Evolutionary conservation across 352 stramenopile genomes (phyloP).

Genomic region (Phytopythium ostracodes): DNA sequence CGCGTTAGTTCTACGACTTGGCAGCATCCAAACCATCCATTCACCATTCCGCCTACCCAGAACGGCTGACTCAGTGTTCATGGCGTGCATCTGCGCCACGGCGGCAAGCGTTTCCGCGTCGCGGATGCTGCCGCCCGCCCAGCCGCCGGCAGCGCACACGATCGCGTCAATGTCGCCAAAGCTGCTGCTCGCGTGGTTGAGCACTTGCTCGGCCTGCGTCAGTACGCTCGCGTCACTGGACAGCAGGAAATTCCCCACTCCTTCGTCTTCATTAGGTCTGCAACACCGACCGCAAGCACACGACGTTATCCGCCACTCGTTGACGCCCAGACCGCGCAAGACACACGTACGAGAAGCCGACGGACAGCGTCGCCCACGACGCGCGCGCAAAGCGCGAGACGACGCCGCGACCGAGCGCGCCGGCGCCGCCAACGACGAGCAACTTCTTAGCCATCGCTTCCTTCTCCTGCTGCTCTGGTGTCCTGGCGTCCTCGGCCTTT

Average conservation of each 20-base stretch:
- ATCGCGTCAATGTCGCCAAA: conserved; percentile 64
- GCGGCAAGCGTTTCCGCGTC: conserved; percentile 58
- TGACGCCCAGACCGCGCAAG: neutral
- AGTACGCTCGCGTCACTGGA: conserved; percentile 39
- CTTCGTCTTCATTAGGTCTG: conserved; percentile 51
- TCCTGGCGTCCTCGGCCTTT: neutral
- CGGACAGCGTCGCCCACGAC: conserved; percentile 64
- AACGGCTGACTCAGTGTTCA: conserved; percentile 80
- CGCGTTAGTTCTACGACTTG: neutral
- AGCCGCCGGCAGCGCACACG: conserved; percentile 77
- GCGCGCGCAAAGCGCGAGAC: conserved; percentile 52
- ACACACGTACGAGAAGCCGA: conserved; percentile 53
- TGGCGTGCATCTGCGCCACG: conserved; percentile 62
- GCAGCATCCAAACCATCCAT: neutral
- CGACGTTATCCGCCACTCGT: neutral
- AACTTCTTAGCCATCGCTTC: conserved; percentile 46
- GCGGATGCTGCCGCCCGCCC: conserved; percentile 73
- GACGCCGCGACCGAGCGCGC: conserved; percentile 68
- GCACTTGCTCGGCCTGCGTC: conserved; percentile 40
- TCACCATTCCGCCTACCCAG: conserved; percentile 28
- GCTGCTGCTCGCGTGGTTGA: conserved; percentile 48
- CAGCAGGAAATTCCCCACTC: conserved; percentile 38
- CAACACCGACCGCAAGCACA: too few species aligned
- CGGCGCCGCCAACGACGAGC: conserved; percentile 72
- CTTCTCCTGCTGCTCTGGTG: neutral